Evolutionary conservation across 495 filamentous ascomycete species (phyloP).

Genomic region (Neurospora sp.): DNA sequence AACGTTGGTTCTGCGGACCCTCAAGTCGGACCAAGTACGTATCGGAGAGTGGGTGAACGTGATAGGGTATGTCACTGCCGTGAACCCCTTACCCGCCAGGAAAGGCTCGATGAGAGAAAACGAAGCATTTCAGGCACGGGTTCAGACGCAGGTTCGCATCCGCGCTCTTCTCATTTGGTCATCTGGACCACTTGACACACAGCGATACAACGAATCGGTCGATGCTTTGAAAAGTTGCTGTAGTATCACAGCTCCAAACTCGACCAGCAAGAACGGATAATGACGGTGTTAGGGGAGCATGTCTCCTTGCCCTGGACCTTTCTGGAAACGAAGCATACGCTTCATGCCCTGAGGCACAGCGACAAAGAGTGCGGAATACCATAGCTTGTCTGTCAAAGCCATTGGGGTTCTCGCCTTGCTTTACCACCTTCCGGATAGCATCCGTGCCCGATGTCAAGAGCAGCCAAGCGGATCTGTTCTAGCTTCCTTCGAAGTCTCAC

Average conservation of each 20-base stretch:
- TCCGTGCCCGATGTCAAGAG: neutral
- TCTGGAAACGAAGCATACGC: neutral
- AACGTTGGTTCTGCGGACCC: constrained; percentile 51
- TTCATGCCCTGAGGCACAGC: neutral
- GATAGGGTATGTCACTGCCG: constrained; percentile 61
- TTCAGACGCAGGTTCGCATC: constrained; percentile 26
- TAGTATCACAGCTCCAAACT: neutral
- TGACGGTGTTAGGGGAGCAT: neutral
- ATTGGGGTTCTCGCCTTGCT: neutral
- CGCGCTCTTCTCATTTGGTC: constrained; percentile 61
- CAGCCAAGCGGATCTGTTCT: neutral
- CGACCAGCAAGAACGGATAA: neutral
- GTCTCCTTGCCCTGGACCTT: neutral
- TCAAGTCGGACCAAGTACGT: constrained; percentile 53
- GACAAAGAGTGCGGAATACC: neutral
- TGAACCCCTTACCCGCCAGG: constrained; percentile 7
- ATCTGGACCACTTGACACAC: constrained; percentile 51
- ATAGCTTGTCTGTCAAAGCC: neutral
- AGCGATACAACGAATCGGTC: constrained; percentile 48
- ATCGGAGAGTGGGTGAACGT: constrained; percentile 88
- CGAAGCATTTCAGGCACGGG: neutral
- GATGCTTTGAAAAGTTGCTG: constrained; percentile 3
- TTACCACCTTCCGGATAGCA: neutral
- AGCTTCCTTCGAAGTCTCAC: neutral
- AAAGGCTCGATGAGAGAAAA: neutral